A percentile compares a stretch with the other conserved stretches of the same genome.
phyloP scores from a whole-genome alignment of 306 rosid species.

The Vigna mungo region DNA sequence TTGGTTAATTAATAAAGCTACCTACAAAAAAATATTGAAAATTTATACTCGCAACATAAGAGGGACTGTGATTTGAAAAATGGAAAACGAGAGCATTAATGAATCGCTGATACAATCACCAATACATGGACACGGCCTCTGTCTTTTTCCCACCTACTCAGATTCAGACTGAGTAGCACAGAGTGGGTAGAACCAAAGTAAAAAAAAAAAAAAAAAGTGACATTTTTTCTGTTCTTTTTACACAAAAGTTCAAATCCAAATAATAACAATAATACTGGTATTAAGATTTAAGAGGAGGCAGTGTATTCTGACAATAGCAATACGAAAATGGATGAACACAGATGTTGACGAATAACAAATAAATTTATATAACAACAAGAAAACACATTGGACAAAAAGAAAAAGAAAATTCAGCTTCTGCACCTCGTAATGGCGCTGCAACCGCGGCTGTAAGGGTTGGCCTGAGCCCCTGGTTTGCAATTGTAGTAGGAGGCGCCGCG shows the following conservation, averaged over 20 bases:
- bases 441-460: constrained; percentile 91
- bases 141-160: constrained; percentile 10
- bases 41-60: no score
- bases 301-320: background rate
- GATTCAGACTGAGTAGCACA: background rate
- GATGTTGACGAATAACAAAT: constrained; percentile 28
- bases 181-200: background rate
- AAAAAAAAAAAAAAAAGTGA: background rate
- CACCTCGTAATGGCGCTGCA: constrained; percentile 97
- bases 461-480: constrained; percentile 82
- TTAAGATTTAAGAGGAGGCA: background rate
- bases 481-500: constrained; percentile 95
- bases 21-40: no score
- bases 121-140: constrained; percentile 12
- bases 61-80: constrained; percentile 5
- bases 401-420: constrained; percentile 61
- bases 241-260: constrained; percentile 20
- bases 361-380: constrained; percentile 40
- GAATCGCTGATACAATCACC: constrained; percentile 16
- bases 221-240: background rate
- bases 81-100: constrained; percentile 15
- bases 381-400: constrained; percentile 39
- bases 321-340: constrained; percentile 1
- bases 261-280: background rate
- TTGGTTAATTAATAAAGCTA: no score